A percentile compares a stretch with the other conserved stretches of the same genome.
These are phyloP conservation scores for Xerocomellus amylosporus DNA, from an alignment of 768 basidiomycete species.

Conservation along the genomic window DNA sequence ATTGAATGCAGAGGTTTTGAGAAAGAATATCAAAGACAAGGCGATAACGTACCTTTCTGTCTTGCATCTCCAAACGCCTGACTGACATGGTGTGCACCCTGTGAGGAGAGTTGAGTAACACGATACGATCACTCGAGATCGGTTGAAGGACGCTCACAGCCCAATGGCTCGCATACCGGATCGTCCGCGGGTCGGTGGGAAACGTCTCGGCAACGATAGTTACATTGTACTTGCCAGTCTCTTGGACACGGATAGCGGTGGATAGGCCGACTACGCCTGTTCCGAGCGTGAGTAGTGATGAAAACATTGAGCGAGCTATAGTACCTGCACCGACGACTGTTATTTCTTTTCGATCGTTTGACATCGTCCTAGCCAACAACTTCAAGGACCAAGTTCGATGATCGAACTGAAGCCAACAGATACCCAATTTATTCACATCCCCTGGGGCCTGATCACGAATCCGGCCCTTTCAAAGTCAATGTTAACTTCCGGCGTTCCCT, in stretches of 20 bases:
- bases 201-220: constrained; percentile 69
- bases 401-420: too few species aligned
- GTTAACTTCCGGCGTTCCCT: too few species aligned
- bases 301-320: constrained; percentile 5
- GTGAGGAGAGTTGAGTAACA: background rate
- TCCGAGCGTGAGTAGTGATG: background rate
- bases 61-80: constrained; percentile 47
- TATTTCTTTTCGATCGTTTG: constrained; percentile 24
- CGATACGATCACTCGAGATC: background rate
- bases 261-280: constrained; percentile 77
- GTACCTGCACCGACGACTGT: constrained; percentile 44
- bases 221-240: constrained; percentile 58
- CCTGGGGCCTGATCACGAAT: too few species aligned
- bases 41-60: constrained; percentile 49
- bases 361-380: constrained; percentile 17
- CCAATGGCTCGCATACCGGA: constrained; percentile 79
- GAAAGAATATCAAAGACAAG: background rate
- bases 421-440: too few species aligned
- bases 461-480: too few species aligned
- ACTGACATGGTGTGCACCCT: constrained; percentile 83
- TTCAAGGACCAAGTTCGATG: too few species aligned
- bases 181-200: constrained; percentile 70
- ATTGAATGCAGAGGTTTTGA: background rate
- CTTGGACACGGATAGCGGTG: constrained; percentile 69
- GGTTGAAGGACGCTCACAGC: constrained; percentile 49